A percentile compares a stretch with the other conserved stretches of the same genome.
phyloP scores from a whole-genome alignment of 768 basidiomycete genomes.

The Lactarius hengduanensis region DNA sequence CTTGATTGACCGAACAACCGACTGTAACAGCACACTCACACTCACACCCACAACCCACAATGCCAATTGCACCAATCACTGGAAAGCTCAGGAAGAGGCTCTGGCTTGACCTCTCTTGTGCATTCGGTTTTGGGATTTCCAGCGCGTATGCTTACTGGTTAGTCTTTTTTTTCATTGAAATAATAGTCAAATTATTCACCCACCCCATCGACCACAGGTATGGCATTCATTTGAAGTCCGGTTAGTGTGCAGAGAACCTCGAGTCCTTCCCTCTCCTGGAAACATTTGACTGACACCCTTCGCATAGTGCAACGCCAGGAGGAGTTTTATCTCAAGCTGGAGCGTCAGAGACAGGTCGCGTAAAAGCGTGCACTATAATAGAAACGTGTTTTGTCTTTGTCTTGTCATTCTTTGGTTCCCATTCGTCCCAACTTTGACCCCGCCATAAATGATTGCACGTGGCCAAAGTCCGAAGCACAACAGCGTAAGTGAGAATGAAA shows the following conservation, averaged over 20 bases:
- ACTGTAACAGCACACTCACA: constrained; percentile 11
- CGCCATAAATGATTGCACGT: background rate
- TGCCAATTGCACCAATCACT: constrained; percentile 89
- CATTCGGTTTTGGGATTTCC: constrained; percentile 72
- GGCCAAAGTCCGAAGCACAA: background rate
- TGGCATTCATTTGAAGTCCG: constrained; percentile 68
- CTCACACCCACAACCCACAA: constrained; percentile 39
- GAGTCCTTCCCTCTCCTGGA: constrained; percentile 6
- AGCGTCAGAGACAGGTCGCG: constrained; percentile 49
- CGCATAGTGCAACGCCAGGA: constrained; percentile 74
- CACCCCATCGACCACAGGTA: constrained; percentile 55
- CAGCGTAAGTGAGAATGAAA: background rate
- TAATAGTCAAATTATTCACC: constrained; percentile 29
- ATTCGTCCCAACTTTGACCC: background rate
- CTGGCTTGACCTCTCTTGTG: constrained; percentile 77
- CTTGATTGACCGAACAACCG: background rate
- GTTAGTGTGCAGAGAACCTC: constrained; percentile 45
- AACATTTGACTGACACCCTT: background rate
- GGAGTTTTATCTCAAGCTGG: constrained; percentile 82
- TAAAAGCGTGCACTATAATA: constrained; percentile 23
- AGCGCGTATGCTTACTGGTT: constrained; percentile 84
- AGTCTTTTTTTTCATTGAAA: constrained; percentile 38
- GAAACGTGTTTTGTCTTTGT: constrained; percentile 16
- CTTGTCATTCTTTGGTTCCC: background rate
- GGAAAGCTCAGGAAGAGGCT: constrained; percentile 92